These are phyloP conservation scores for Cladophialophora yegresii DNA, from an alignment of 2,329 filamentous ascomycete species.

Conservation along the genomic window DNA sequence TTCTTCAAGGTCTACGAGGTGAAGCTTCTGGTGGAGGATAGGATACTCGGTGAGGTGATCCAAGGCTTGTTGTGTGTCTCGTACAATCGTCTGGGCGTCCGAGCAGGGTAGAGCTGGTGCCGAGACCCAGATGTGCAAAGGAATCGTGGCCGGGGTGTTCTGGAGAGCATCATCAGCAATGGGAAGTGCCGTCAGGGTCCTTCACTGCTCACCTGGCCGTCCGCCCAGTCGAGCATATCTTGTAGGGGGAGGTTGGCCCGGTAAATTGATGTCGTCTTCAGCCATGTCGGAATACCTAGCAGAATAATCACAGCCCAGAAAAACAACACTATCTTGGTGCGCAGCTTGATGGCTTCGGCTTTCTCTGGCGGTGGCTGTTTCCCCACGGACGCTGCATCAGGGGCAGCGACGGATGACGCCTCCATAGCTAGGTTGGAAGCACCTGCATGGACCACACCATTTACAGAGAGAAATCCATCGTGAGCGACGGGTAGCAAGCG, in stretches of 20 bases:
- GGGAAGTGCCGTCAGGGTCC: slow-evolving; percentile 1
- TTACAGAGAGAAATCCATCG: background rate
- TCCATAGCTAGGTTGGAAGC: slow-evolving; percentile 14
- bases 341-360: slow-evolving; percentile 65
- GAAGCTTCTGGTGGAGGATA: slow-evolving; percentile 76
- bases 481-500: background rate
- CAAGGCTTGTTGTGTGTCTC: slow-evolving; percentile 79
- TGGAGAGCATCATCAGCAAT: slow-evolving; percentile 44
- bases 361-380: slow-evolving; percentile 73
- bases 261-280: slow-evolving; percentile 90
- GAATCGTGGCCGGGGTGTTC: slow-evolving; percentile 86
- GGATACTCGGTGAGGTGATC: slow-evolving; percentile 86
- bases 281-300: slow-evolving; percentile 91
- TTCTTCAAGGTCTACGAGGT: slow-evolving; percentile 53
- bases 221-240: slow-evolving; percentile 87
- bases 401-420: background rate
- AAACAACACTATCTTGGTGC: slow-evolving; percentile 74
- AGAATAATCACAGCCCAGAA: slow-evolving; percentile 87
- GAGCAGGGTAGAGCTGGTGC: slow-evolving; percentile 64
- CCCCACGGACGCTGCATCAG: slow-evolving; percentile 5
- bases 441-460: background rate
- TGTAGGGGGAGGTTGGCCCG: slow-evolving; percentile 79
- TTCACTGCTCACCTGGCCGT: slow-evolving; percentile 69
- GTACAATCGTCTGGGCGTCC: slow-evolving; percentile 73
- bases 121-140: slow-evolving; percentile 77